Conservation (phyloP, 306 rosid genomes). For the Cicer judaicum region DNA sequence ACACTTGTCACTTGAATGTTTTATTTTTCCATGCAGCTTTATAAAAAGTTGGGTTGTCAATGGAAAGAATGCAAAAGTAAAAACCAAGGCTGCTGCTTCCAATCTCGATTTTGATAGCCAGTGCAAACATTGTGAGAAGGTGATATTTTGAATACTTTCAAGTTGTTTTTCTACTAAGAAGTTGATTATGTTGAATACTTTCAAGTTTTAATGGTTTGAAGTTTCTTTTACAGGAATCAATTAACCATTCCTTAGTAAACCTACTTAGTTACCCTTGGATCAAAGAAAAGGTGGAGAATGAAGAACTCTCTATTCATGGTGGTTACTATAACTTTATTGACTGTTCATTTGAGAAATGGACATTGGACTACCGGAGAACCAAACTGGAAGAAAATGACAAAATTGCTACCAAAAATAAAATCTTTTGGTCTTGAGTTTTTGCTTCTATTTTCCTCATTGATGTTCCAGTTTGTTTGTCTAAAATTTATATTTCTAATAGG, state of each 20-base stretch:
- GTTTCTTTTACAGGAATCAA: constrained; percentile 66
- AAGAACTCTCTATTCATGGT: constrained; percentile 74
- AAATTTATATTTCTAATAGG: constrained; percentile 4
- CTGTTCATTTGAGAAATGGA: constrained; percentile 98
- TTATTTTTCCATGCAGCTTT: constrained; percentile 54
- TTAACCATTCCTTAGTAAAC: constrained; percentile 74
- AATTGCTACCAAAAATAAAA: constrained; percentile 62
- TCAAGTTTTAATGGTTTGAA: constrained; percentile 1
- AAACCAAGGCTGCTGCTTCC: constrained; percentile 74
- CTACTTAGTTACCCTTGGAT: constrained; percentile 96
- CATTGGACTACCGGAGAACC: constrained; percentile 73
- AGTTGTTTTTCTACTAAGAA: neutral
- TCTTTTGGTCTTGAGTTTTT: constrained; percentile 69
- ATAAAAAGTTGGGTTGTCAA: constrained; percentile 80
- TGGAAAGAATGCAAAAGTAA: constrained; percentile 76
- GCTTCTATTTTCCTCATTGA: constrained; percentile 18
- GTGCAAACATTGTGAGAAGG: constrained; percentile 95
- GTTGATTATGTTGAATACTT: constrained; percentile 27
- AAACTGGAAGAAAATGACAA: constrained; percentile 52
- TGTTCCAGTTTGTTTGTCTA: constrained; percentile 14
- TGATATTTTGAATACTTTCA: constrained; percentile 34
- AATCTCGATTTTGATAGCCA: constrained; percentile 77
- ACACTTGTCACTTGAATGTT: constrained; percentile 43
- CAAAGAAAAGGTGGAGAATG: constrained; percentile 78
- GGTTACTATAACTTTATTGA: constrained; percentile 88